These are phyloP conservation scores for Calonectria henricotiae DNA, from an alignment of 2,329 filamentous ascomycete species.

Conservation along the genomic window DNA sequence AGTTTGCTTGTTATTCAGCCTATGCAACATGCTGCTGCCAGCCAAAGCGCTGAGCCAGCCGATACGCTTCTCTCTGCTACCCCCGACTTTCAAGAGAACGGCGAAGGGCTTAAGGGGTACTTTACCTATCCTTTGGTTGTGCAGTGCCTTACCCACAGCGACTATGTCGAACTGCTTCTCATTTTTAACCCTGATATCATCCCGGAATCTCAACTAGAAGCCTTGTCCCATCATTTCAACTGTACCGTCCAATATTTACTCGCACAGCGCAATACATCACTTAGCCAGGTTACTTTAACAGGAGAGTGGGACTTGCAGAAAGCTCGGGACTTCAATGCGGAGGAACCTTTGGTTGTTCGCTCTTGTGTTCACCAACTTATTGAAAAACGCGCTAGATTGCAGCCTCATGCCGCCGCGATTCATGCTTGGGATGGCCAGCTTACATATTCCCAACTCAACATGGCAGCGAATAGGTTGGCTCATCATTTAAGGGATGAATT, in stretches of 20 bases:
- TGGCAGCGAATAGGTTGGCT: constrained; percentile 23
- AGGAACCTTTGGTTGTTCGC: constrained; percentile 4
- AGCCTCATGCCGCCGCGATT: constrained; percentile 41
- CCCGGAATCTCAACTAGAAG: constrained; percentile 9
- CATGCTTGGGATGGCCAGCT: constrained; percentile 51
- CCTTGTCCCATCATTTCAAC: constrained; percentile 12
- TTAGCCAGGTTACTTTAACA: neutral
- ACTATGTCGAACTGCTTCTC: constrained; percentile 8
- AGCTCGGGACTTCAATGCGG: neutral
- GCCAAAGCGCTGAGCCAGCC: neutral
- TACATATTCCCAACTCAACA: constrained; percentile 44
- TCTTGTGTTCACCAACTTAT: constrained; percentile 47
- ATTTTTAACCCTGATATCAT: constrained; percentile 16
- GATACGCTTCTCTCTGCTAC: neutral
- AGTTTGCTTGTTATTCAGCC: constrained; percentile 54
- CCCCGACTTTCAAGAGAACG: constrained; percentile 7
- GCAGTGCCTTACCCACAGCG: constrained; percentile 9
- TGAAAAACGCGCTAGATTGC: constrained; percentile 21
- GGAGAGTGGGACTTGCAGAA: constrained; percentile 19
- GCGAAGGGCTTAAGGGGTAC: constrained; percentile 1
- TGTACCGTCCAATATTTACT: constrained; percentile 1
- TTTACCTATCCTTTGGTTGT: constrained; percentile 22
- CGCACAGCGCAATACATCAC: neutral
- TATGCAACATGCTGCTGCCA: neutral
- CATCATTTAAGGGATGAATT: constrained; percentile 18